Evolutionary conservation across 2,329 filamentous ascomycete species (phyloP).

Genomic region (Penicillium decumbens): DNA sequence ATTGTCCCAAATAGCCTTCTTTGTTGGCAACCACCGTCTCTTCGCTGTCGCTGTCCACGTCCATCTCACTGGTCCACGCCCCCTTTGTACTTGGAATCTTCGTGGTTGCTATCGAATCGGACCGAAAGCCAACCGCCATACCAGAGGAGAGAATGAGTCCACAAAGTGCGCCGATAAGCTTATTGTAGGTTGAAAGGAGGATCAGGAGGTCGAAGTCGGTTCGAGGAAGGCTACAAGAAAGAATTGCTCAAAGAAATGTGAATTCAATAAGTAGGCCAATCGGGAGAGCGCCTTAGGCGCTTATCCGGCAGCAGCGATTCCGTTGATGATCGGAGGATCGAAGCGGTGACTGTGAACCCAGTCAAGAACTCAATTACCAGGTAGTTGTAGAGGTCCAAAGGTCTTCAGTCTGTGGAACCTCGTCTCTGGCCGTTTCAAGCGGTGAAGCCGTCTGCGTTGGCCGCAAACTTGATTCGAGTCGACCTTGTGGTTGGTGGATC

Average conservation of each 20-base stretch:
- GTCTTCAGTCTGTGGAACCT: neutral
- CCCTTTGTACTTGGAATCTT: conserved; percentile 13
- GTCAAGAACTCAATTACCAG: neutral
- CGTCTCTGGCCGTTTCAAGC: conserved; percentile 2
- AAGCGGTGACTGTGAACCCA: conserved; percentile 7
- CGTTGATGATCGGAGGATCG: conserved; percentile 13
- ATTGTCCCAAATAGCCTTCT: conserved; percentile 8
- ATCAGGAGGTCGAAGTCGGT: neutral
- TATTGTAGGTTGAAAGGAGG: neutral
- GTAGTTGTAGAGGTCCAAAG: neutral
- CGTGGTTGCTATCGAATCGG: conserved; percentile 4
- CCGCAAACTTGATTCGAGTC: neutral
- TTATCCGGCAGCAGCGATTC: conserved; percentile 7
- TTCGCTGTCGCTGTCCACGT: conserved; percentile 22
- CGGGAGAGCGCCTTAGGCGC: conserved; percentile 2
- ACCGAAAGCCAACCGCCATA: conserved; percentile 19
- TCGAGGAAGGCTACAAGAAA: neutral
- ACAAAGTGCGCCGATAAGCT: neutral
- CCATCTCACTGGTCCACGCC: conserved; percentile 23
- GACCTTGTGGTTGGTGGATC: neutral
- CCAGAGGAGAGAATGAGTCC: neutral
- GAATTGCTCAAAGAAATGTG: neutral
- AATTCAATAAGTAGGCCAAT: neutral
- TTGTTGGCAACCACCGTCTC: conserved; percentile 16
- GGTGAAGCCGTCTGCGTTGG: conserved; percentile 11